Evolutionary conservation across 2,329 filamentous ascomycete genomes (phyloP).

Genomic region (Beauveria rudraprayagi): DNA sequence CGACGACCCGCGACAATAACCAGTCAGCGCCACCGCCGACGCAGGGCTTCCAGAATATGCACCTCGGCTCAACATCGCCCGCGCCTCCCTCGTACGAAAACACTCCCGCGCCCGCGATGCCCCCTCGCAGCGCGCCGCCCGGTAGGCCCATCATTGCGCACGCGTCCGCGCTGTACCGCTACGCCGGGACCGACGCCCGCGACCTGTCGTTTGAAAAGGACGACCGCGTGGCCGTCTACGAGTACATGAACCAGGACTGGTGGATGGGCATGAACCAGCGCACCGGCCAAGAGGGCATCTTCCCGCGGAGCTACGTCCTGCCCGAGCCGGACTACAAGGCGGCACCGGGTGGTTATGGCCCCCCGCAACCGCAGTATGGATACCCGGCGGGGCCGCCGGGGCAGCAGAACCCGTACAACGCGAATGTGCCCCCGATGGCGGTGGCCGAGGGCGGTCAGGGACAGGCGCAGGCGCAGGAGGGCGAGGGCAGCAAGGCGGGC

Average conservation of each 20-base stretch:
- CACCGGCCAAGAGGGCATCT: constrained; percentile 82
- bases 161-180: constrained; percentile 77
- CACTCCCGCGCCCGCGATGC: constrained; percentile 36
- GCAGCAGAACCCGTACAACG: constrained; percentile 56
- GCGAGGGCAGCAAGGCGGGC: constrained; percentile 50
- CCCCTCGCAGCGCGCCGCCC: constrained; percentile 23
- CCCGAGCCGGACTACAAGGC: constrained; percentile 54
- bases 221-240: constrained; percentile 70
- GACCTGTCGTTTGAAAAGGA: constrained; percentile 76
- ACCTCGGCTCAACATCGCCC: constrained; percentile 25
- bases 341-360: constrained; percentile 27
- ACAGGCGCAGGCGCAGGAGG: neutral
- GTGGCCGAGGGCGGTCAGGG: constrained; percentile 50
- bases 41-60: constrained; percentile 36
- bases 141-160: constrained; percentile 57
- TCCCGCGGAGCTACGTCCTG: constrained; percentile 85
- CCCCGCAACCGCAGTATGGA: constrained; percentile 29
- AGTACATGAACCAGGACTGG: constrained; percentile 97
- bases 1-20: constrained; percentile 24
- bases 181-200: constrained; percentile 68
- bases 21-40: constrained; percentile 20
- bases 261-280: constrained; percentile 84
- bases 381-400: constrained; percentile 34
- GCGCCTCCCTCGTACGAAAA: constrained; percentile 45
- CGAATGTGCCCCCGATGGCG: constrained; percentile 66